Evolutionary conservation across 352 stramenopile species (phyloP).

Genomic region (Phytophthora boehmeriae): DNA sequence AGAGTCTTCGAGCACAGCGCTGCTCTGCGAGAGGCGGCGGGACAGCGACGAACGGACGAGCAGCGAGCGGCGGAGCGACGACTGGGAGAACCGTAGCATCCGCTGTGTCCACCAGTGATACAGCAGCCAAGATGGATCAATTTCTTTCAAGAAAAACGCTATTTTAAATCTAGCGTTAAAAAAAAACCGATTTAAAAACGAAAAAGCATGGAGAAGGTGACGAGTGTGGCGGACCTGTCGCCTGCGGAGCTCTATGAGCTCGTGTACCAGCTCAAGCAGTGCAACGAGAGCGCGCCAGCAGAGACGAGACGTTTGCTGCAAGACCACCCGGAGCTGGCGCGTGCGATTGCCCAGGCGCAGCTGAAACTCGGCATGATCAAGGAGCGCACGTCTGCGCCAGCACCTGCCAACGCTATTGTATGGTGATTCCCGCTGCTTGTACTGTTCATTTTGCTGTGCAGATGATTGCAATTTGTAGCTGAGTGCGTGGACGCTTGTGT

Average conservation of each 20-base stretch:
- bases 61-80: conserved; percentile 29
- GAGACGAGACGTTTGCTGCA: conserved; percentile 73
- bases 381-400: conserved; percentile 43
- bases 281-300: conserved; percentile 76
- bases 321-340: conserved; percentile 76
- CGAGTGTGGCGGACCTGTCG: conserved; percentile 57
- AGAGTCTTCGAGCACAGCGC: not conserved
- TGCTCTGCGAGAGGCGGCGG: conserved; percentile 8
- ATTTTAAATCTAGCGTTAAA: too few species aligned
- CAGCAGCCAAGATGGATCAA: not conserved
- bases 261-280: conserved; percentile 80
- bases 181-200: too few species aligned
- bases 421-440: not conserved
- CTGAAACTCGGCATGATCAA: conserved; percentile 78
- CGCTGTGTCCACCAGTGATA: conserved; percentile 24
- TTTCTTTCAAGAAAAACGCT: too few species aligned
- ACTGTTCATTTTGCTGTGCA: not conserved
- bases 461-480: not conserved
- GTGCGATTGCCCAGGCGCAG: conserved; percentile 72
- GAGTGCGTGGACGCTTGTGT: conserved; percentile 2
- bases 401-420: conserved; percentile 59
- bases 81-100: conserved; percentile 39
- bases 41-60: conserved; percentile 22
- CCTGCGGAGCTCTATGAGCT: conserved; percentile 74
- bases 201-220: conserved; percentile 33